Evolutionary conservation across 2,329 filamentous ascomycete species (phyloP), one percentile per base, ranked within the genome.

Genomic region (Nothopassalora personata): DNA sequence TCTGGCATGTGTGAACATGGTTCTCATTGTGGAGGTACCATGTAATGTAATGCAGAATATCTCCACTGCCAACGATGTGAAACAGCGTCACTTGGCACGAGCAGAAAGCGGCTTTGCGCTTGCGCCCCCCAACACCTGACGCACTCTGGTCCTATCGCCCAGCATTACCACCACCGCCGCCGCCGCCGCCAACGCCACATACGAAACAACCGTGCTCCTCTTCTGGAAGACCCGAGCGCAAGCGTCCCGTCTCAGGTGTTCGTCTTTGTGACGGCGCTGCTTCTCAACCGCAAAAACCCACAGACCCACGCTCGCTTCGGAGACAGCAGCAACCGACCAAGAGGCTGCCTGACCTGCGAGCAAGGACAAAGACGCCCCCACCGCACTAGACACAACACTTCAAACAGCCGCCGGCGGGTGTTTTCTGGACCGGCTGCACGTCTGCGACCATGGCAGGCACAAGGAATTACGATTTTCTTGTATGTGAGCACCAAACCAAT

Each of bases 381-480:
- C 49, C 11, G 49, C n/a, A 31, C 27, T 28, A 50, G 3, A 31
- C 6, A 3, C 18, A 8, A 46, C 19, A 15, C 28, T 3, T 19
- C 46, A 28, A 11, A 49, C 9, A 19, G 49, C 49, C 30, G 49
- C 49, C n/a, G 49, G 9, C 5, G 49, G n/a, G 27, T 11, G 23
- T 18, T 5, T 11, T 33, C 11, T 34, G 49, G 9, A 30, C 28
- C 10, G 8, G 10, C 23, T 13, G 11, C 10, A 9, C 33, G 43
- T 51, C 45, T 58, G 51, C 56, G 47, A 75, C 64, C 66, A 99
- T 99, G 94, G 92, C 94, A 72, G 91, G 90, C 77, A 95, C 93
- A 82, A 87, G 94, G 78, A 99, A 99, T 82, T 99, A 99, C 80
- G 94, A 99, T 78, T 97, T 97, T 78, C 83, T 99, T 79, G 93